Percentiles rank a stretch among this genome's conserved stretches.
Evolutionary conservation across 805 yeast species (phyloP).

Genomic region (Candida mattraensis): DNA sequence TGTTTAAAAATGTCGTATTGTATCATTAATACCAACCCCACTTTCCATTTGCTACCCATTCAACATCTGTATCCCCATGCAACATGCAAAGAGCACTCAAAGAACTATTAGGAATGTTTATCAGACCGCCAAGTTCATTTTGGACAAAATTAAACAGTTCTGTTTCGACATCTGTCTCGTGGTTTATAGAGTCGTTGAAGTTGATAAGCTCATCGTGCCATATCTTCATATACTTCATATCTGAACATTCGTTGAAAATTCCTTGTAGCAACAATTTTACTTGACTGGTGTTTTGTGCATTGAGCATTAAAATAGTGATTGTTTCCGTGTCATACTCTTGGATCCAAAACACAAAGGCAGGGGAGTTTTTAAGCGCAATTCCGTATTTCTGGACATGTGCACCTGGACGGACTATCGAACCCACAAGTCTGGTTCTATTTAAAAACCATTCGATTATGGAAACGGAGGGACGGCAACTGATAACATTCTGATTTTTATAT

Average conservation of each 20-base stretch:
- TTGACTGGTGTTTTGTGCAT: conserved; percentile 13
- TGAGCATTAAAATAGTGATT: conserved; percentile 20
- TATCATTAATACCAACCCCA: conserved; percentile 28
- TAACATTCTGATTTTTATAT: conserved; percentile 13
- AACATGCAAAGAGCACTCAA: conserved; percentile 22
- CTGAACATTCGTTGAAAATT: conserved; percentile 12
- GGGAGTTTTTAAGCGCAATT: conserved; percentile 8
- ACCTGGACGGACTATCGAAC: conserved; percentile 3
- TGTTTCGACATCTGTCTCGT: conserved; percentile 4
- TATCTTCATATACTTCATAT: conserved; percentile 17
- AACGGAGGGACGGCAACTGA: conserved; percentile 38
- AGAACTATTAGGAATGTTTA: conserved; percentile 19
- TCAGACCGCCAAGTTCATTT: conserved; percentile 14
- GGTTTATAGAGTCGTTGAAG: conserved; percentile 9
- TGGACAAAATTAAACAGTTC: conserved; percentile 13
- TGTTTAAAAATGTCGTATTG: too few relatives aligned
- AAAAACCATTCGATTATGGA: conserved; percentile 43
- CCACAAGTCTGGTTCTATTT: conserved; percentile 32
- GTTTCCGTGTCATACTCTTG: conserved; percentile 31
- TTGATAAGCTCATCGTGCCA: conserved; percentile 30
- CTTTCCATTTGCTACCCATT: conserved; percentile 29
- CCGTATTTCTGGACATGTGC: conserved; percentile 12
- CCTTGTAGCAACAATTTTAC: conserved; percentile 16
- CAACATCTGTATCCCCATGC: conserved; percentile 12
- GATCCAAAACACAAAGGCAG: conserved; percentile 44